Evolutionary conservation across 139 green algal species (phyloP).

Genomic region (Parachlorella kessleri): DNA sequence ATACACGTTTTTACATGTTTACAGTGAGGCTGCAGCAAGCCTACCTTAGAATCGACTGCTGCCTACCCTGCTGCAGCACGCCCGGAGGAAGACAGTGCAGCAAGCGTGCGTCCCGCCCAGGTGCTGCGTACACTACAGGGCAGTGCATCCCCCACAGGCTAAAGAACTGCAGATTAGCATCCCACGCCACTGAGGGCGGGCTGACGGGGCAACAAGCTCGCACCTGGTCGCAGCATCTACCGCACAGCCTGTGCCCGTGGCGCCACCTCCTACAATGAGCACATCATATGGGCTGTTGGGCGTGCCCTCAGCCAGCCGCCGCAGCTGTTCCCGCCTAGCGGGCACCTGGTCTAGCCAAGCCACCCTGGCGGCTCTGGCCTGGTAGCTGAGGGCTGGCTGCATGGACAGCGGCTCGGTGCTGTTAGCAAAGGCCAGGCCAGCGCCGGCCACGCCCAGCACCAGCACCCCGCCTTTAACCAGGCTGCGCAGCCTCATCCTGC

Average conservation of each 20-base stretch:
- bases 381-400: too few relatives aligned
- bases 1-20: too few relatives aligned
- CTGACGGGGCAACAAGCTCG: background rate
- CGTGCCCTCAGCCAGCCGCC: conserved; percentile 35
- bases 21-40: background rate
- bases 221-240: conserved; percentile 91
- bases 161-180: too few relatives aligned
- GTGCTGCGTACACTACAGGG: background rate
- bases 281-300: conserved; percentile 77
- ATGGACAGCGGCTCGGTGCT: too few relatives aligned
- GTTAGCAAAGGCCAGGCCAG: too few relatives aligned
- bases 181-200: too few relatives aligned
- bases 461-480: too few relatives aligned
- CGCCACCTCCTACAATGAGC: conserved; percentile 93
- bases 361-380: background rate
- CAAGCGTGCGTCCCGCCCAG: background rate
- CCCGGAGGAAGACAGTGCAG: background rate
- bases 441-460: too few relatives aligned
- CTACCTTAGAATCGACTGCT: background rate
- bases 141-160: too few relatives aligned
- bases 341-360: conserved; percentile 35
- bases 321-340: conserved; percentile 47
- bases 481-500: too few relatives aligned
- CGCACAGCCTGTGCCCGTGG: conserved; percentile 92
- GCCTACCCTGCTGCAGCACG: background rate